These are phyloP conservation scores for Umbilicus rupestris DNA, from an alignment of 164 flowering plant species.

Conservation along the genomic window DNA sequence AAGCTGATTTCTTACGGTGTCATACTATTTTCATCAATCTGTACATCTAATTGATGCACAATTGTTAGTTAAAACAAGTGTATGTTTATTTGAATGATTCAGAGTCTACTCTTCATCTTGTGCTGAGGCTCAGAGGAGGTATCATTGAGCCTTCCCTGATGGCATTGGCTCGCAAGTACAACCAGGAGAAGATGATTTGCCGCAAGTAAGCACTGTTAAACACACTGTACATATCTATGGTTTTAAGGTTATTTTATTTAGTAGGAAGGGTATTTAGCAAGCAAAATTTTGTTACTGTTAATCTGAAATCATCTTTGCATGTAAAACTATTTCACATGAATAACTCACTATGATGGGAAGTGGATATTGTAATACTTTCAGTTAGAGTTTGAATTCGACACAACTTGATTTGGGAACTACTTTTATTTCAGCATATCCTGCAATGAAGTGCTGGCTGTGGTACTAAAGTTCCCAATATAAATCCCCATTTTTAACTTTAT, in stretches of 20 bases:
- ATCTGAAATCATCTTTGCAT: too few species aligned
- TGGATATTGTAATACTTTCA: too few species aligned
- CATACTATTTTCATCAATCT: too few species aligned
- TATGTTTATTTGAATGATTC: background rate
- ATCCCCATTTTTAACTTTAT: conserved; percentile 23
- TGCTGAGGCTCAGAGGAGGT: conserved; percentile 53
- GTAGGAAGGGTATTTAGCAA: too few species aligned
- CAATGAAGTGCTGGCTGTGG: background rate
- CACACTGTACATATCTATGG: too few species aligned
- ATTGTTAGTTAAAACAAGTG: too few species aligned
- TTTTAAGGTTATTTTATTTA: too few species aligned
- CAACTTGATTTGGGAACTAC: background rate
- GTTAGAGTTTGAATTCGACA: too few species aligned
- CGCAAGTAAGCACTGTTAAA: conserved; percentile 33
- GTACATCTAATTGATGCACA: too few species aligned
- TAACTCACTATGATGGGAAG: too few species aligned
- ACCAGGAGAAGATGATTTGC: conserved; percentile 57
- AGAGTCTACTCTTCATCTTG: conserved; percentile 49
- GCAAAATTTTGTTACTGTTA: background rate
- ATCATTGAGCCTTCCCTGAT: conserved; percentile 54
- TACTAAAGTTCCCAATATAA: conserved; percentile 15
- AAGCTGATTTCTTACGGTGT: too few species aligned
- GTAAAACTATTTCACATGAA: too few species aligned
- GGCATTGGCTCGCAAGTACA: conserved; percentile 56
- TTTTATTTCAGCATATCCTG: background rate